Conservation (phyloP, 2,329 filamentous ascomycete genomes). For the Tolypocladium cylindrosporum region DNA sequence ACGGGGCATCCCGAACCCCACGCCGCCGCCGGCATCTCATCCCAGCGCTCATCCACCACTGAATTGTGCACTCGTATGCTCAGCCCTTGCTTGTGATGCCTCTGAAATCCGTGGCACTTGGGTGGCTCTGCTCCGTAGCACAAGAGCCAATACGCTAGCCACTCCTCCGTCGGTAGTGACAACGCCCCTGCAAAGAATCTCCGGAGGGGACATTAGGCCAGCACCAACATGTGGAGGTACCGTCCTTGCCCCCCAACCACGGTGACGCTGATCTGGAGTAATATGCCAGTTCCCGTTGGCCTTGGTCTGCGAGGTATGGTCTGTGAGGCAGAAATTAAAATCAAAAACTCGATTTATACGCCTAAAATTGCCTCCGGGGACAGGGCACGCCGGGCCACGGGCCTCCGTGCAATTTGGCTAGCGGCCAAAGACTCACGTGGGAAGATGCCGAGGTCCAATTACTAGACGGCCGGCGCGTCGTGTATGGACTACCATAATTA, state of each 20-base stretch:
- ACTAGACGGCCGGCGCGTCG: not conserved
- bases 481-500: not conserved
- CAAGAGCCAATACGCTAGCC: not conserved
- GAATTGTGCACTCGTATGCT: not conserved
- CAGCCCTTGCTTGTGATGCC: not conserved
- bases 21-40: not conserved
- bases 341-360: not conserved
- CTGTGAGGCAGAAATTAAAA: not conserved
- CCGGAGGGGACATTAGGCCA: not conserved
- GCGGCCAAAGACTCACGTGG: not conserved
- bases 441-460: not conserved
- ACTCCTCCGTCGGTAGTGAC: not conserved
- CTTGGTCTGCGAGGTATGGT: not conserved
- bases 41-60: not conserved
- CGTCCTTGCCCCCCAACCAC: not conserved
- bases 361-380: not conserved
- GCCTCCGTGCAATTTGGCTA: not conserved
- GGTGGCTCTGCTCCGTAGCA: not conserved
- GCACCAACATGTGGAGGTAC: not conserved
- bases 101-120: not conserved
- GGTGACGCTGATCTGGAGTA: not conserved
- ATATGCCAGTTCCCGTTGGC: not conserved
- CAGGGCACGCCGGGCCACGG: not conserved
- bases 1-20: not conserved
- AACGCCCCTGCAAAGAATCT: not conserved